A percentile compares a stretch with the other conserved stretches of the same genome.
Evolutionary conservation across 2,329 filamentous ascomycete genomes (phyloP).

Genomic region (Didymella exigua): DNA sequence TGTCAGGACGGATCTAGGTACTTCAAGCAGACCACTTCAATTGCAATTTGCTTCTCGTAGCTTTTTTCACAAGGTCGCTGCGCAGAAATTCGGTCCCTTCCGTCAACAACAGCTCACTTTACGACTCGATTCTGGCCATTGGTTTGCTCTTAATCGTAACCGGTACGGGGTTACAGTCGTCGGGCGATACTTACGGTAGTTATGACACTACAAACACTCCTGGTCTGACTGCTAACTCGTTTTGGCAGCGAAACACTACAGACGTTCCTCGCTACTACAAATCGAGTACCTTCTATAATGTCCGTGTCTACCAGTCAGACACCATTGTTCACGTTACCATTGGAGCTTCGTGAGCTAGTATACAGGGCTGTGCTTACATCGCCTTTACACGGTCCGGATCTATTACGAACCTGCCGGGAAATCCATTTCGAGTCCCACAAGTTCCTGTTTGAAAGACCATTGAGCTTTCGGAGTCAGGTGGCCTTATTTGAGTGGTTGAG

Average conservation of each 20-base stretch:
- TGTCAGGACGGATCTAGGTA: slow-evolving; percentile 1
- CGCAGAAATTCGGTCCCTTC: not conserved
- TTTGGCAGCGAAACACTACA: not conserved
- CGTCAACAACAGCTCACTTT: not conserved
- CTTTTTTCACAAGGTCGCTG: not conserved
- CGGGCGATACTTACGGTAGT: slow-evolving; percentile 5
- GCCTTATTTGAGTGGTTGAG: slow-evolving; percentile 33
- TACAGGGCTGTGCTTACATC: slow-evolving; percentile 35
- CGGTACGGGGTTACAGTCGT: not conserved
- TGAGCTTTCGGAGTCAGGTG: slow-evolving; percentile 33
- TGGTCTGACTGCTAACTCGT: not conserved
- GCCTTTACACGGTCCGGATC: slow-evolving; percentile 21
- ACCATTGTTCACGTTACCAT: slow-evolving; percentile 29
- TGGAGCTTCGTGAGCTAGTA: slow-evolving; percentile 40
- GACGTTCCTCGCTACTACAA: too few species aligned
- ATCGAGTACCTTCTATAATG: not conserved
- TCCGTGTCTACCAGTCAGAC: not conserved
- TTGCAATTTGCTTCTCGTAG: not conserved
- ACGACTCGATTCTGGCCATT: too few species aligned
- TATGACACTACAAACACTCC: not conserved
- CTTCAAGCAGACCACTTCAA: slow-evolving; percentile 1
- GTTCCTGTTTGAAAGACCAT: slow-evolving; percentile 38
- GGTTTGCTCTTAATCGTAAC: not conserved
- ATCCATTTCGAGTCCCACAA: slow-evolving; percentile 36
- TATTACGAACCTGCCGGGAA: slow-evolving; percentile 36